Evolutionary conservation across 441 rosid species (phyloP).

Genomic region (Capsella rubella): DNA sequence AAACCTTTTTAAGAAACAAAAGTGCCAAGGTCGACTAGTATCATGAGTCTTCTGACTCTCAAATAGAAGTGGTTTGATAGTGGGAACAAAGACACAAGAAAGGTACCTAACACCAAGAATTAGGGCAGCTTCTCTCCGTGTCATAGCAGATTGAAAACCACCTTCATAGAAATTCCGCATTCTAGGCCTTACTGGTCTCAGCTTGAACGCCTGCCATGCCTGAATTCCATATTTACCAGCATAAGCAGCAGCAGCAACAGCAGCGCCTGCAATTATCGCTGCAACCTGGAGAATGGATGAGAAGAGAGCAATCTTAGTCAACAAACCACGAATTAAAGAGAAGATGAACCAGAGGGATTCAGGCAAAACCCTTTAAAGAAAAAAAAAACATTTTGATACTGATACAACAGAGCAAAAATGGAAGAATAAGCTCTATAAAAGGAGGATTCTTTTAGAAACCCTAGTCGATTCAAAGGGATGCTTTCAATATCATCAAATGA

Average conservation of each 20-base stretch:
- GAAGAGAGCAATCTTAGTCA: constrained; percentile 4
- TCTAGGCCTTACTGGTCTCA: constrained; percentile 60
- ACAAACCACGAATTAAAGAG: neutral
- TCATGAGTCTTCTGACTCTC: neutral
- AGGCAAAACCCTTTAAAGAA: neutral
- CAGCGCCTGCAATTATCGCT: constrained; percentile 60
- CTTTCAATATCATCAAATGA: constrained; percentile 6
- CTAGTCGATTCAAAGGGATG: neutral
- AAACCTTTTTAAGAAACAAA: neutral
- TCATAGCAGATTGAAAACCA: constrained; percentile 70
- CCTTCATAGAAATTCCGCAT: constrained; percentile 68
- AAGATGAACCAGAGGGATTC: neutral
- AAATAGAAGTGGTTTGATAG: neutral
- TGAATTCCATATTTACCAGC: constrained; percentile 65
- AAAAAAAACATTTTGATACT: neutral
- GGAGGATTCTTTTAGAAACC: neutral
- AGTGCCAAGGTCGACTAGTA: constrained; percentile 20
- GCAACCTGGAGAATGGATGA: constrained; percentile 46
- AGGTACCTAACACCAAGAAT: constrained; percentile 75
- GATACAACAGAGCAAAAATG: neutral
- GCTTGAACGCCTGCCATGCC: constrained; percentile 75
- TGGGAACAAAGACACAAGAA: constrained; percentile 15
- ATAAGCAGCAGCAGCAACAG: constrained; percentile 73
- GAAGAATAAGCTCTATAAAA: neutral
- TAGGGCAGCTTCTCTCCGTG: constrained; percentile 66